Conservation (phyloP, 257 asterid genomes). For the Solanum dulcamara region DNA sequence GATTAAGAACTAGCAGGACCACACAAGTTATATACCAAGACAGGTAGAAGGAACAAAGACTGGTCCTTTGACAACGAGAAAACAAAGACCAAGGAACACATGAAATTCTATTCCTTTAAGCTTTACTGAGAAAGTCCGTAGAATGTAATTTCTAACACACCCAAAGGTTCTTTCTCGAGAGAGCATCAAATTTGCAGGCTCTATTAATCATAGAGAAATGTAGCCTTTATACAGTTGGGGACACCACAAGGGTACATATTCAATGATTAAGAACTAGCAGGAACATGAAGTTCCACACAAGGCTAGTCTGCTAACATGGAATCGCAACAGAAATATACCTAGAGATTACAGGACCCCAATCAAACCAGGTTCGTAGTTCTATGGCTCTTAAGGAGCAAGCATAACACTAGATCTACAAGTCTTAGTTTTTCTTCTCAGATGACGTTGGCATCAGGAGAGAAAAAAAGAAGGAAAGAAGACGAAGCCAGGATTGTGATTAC, state of each 20-base stretch:
- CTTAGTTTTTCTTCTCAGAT: background rate
- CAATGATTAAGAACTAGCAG: background rate
- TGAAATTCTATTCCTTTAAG: background rate
- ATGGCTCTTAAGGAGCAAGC: background rate
- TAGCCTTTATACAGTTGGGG: background rate
- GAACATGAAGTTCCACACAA: background rate
- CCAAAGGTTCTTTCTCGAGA: background rate
- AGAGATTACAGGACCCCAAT: background rate
- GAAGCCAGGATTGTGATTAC: background rate
- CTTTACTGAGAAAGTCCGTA: background rate
- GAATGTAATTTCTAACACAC: background rate
- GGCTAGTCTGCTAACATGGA: background rate
- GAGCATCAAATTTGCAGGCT: background rate
- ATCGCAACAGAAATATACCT: background rate
- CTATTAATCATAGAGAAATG: background rate
- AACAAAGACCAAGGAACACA: background rate
- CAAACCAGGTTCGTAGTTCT: background rate
- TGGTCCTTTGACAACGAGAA: background rate
- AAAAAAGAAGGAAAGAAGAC: background rate
- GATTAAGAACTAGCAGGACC: too few relatives aligned
- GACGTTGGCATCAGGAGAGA: background rate
- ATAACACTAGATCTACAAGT: background rate
- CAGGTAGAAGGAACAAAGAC: too few relatives aligned
- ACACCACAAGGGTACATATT: background rate
- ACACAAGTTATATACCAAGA: background rate